Evolutionary conservation across 495 filamentous ascomycete species (phyloP).

Genomic region (Penicillium mononematosum): DNA sequence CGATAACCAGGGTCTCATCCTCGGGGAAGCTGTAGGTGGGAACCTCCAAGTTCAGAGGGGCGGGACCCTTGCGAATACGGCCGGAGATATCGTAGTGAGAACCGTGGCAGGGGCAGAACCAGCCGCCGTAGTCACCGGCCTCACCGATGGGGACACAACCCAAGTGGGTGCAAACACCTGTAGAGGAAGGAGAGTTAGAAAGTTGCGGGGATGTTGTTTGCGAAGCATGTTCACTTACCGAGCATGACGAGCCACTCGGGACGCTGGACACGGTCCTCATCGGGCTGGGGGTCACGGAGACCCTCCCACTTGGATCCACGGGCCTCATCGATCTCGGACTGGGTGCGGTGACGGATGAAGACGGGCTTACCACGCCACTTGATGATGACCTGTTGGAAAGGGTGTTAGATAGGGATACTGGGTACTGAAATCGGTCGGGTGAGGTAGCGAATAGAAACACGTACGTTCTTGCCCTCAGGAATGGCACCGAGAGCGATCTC

Average conservation of each 20-base stretch:
- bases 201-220: constrained; percentile 1
- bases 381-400: constrained; percentile 76
- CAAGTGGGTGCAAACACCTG: constrained; percentile 97
- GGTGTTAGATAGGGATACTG: constrained; percentile 12
- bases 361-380: constrained; percentile 99
- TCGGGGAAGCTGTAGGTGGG: constrained; percentile 84
- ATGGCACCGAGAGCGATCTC: constrained; percentile 90
- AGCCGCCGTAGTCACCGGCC: constrained; percentile 95
- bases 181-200: constrained; percentile 12
- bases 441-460: constrained; percentile 27
- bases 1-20: constrained; percentile 75
- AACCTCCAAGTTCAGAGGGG: constrained; percentile 95
- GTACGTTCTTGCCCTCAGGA: constrained; percentile 98
- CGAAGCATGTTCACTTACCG: constrained; percentile 54
- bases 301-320: constrained; percentile 70
- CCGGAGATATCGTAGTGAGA: constrained; percentile 99
- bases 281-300: constrained; percentile 87
- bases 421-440: constrained; percentile 4
- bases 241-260: constrained; percentile 99
- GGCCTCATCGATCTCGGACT: constrained; percentile 81
- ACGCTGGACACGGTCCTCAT: constrained; percentile 92
- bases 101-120: constrained; percentile 99
- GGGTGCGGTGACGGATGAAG: constrained; percentile 98
- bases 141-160: constrained; percentile 99
- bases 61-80: constrained; percentile 91